Evolutionary conservation across 164 flowering plant genomes (phyloP).

Genomic region (Platanus orientalis): DNA sequence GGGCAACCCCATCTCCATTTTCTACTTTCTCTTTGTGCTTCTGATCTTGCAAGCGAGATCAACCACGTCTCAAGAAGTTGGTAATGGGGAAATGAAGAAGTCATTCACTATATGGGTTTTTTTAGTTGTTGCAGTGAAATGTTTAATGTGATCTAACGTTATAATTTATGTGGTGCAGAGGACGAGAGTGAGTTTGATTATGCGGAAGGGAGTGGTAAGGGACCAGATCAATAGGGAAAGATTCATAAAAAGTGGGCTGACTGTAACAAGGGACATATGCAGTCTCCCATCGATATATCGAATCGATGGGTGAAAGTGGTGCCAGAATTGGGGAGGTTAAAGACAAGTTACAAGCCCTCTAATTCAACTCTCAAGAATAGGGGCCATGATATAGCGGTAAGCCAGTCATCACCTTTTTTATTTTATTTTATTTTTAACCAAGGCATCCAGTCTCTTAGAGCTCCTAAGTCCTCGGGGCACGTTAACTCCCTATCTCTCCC

Average conservation of each 20-base stretch:
- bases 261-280: slow-evolving; percentile 23
- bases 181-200: slow-evolving; percentile 23
- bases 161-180: slow-evolving; percentile 1
- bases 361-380: slow-evolving; percentile 20
- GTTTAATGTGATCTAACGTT: no score
- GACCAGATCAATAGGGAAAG: slow-evolving; percentile 31
- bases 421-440: no score
- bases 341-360: slow-evolving; percentile 17
- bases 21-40: not conserved
- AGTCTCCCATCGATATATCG: slow-evolving; percentile 29
- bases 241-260: slow-evolving; percentile 21
- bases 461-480: no score
- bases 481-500: no score
- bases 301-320: slow-evolving; percentile 17
- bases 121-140: not conserved
- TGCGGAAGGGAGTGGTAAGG: slow-evolving; percentile 13
- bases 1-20: no score
- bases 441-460: no score
- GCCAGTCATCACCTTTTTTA: not conserved
- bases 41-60: not conserved
- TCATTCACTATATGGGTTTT: not conserved
- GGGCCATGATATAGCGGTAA: slow-evolving; percentile 32
- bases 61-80: not conserved
- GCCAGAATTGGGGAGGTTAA: slow-evolving; percentile 16
- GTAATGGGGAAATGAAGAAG: not conserved